phyloP scores from a whole-genome alignment of 306 rosid species.

The Castanospermum australe region DNA sequence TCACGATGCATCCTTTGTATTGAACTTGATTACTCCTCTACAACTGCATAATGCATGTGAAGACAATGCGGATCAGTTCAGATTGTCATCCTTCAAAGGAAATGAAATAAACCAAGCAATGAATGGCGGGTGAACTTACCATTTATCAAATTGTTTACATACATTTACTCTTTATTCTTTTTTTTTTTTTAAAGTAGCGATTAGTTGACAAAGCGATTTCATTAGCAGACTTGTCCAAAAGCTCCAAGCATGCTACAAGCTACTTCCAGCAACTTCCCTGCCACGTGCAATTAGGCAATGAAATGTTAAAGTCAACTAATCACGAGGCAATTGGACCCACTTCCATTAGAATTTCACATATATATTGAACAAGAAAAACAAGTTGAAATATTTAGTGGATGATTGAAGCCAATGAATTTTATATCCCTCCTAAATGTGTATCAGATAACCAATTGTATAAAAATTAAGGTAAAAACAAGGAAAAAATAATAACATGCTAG shows the following conservation, averaged over 20 bases:
- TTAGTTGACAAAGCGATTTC: slow-evolving; percentile 57
- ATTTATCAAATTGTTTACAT: slow-evolving; percentile 58
- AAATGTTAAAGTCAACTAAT: slow-evolving; percentile 48
- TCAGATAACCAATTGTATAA: slow-evolving; percentile 9
- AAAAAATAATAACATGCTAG: background rate
- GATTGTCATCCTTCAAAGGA: background rate
- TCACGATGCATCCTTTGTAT: slow-evolving; percentile 48
- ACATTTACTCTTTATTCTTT: slow-evolving; percentile 38
- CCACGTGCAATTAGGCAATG: slow-evolving; percentile 31
- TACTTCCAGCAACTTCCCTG: slow-evolving; percentile 86
- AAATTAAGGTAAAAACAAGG: background rate
- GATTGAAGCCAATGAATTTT: slow-evolving; percentile 7
- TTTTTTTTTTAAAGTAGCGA: slow-evolving; percentile 26
- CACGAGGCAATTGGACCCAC: slow-evolving; percentile 4
- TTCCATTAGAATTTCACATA: slow-evolving; percentile 11
- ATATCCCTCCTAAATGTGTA: background rate
- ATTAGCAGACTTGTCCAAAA: slow-evolving; percentile 58
- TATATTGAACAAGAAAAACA: background rate
- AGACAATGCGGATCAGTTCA: background rate
- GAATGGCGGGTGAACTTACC: slow-evolving; percentile 49
- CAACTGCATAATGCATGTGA: slow-evolving; percentile 52
- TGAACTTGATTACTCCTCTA: slow-evolving; percentile 53
- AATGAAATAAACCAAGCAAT: slow-evolving; percentile 10
- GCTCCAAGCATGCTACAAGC: slow-evolving; percentile 83
- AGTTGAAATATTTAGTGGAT: background rate